phyloP scores from a whole-genome alignment of 2,329 filamentous ascomycete genomes.

The Pezicula radicicola region DNA sequence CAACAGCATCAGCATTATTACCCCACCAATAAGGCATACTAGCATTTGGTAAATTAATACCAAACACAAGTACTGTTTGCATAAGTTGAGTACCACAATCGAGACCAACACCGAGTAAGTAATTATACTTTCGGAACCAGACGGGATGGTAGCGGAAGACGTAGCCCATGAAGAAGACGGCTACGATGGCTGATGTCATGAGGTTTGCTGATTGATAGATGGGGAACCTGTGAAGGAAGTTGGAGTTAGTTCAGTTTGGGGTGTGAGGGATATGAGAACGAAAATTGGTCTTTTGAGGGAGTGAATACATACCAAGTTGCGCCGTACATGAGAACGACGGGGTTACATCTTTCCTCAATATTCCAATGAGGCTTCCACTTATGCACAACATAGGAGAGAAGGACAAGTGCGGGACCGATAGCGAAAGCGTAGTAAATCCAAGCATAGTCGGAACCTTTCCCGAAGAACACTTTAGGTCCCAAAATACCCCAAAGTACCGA shows the following conservation, averaged over 20 bases:
- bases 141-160: slow-evolving; percentile 24
- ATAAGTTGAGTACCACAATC: slow-evolving; percentile 31
- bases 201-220: slow-evolving; percentile 28
- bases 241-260: no score
- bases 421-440: slow-evolving; percentile 30
- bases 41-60: slow-evolving; percentile 24
- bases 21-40: slow-evolving; percentile 29
- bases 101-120: slow-evolving; percentile 37
- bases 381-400: slow-evolving; percentile 22
- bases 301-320: slow-evolving; percentile 3
- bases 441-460: slow-evolving; percentile 18
- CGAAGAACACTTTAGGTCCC: slow-evolving; percentile 29
- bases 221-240: slow-evolving; percentile 12
- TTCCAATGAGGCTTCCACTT: slow-evolving; percentile 25
- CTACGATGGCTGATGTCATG: slow-evolving; percentile 22
- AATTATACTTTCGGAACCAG: slow-evolving; percentile 42
- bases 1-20: slow-evolving; percentile 17
- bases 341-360: slow-evolving; percentile 25
- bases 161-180: slow-evolving; percentile 29
- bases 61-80: slow-evolving; percentile 26
- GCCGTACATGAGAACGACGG: slow-evolving; percentile 26
- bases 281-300: no score
- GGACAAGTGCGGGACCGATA: slow-evolving; percentile 24
- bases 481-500: slow-evolving; percentile 34
- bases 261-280: no score